Base-by-base conservation (phyloP, 1,284 basidiomycete genomes). In the Pholiota adiposa region DNA sequence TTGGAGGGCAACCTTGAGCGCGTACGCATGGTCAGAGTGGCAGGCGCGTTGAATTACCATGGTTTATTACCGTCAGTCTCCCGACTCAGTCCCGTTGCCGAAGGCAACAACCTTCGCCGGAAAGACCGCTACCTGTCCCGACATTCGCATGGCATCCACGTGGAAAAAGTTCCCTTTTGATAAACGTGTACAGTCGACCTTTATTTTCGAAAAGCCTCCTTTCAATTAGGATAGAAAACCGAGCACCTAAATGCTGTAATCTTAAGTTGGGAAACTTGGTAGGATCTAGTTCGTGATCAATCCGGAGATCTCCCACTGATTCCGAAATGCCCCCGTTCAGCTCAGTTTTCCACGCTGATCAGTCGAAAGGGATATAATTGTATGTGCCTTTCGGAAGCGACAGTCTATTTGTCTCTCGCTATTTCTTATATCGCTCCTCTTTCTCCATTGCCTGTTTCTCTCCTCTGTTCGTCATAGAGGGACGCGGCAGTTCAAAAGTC, bases 321-420 rank as follows among this genome's bases (percentile, higher is more conserved):
- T 68, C 75, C 75, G 73, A 73, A 74, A 75, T 71, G 72, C 71
- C 68, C 65, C 72, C 73, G 72, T 58, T 19, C 38, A n/a, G 33
- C 59, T 59, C 59, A 36, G 64, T 68, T 74, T 75, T 73, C 72
- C 74, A 75, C 72, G 74, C 72, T 70, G 64, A 62, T 68, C 59
- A 62, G 58, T 53, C 63, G 50, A 29, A 44, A 51, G 52, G 14
- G 54, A 55, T 33, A 55, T 55, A 55, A 55, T 48, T 55, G 65
- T 69, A 74, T 73, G 74, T 63, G 59, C 49, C 64, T 64, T 70
- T 64, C 64, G 67, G 69, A 70, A 73, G 69, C 67, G 66, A 61
- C 63, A 67, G 61, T 66, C 69, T 71, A 71, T 69, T 72, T 69
- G 64, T 59, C 62, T 62, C 50, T 61, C n/a, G n/a, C 52, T 53